Base-by-base conservation (phyloP, 805 yeast species). In the Candida tallmaniae region DNA sequence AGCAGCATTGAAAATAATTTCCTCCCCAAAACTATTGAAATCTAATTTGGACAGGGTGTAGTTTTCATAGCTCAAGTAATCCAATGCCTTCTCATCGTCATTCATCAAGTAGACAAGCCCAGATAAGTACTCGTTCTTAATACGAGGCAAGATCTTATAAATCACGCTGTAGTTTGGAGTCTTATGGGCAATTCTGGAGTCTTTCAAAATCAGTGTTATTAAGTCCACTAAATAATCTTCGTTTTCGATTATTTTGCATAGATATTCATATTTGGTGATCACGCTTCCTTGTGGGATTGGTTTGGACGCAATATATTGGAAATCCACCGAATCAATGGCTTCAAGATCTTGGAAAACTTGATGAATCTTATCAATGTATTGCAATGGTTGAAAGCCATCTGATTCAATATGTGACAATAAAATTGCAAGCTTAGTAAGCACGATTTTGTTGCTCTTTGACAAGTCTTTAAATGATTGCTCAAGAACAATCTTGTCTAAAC, bases 161-260 rank as follows among this genome's bases (percentile, higher is more conserved):
- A 68, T 65, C 5, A 74, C 56, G n/a, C n/a, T n/a, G n/a, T n/a
- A n/a, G n/a, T n/a, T n/a, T 5, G 49, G 42, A 19, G 74, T 62
- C 40, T 52, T 57, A 23, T 45, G 47, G 25, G 50, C 59, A 26
- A 57, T 50, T 6, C 12, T 13, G 6, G 13, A 9, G 18, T 6
- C 19, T 11, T 14, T 8, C 11, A 24, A 8, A 23, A 55, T 49
- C 18, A 49, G 55, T 17, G 60, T 50, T 18, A 58, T 56, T 6
- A 58, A 55, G 22, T 64, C 64, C 11, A 64, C 62, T 8, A 66
- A 41, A 23, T 74, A 53, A 6, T 60, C 56, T 8, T 47, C 41
- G 31, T 56, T 48, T 24, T 46, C 45, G 5, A 43, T 29, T 21
- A 30, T 27, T 4, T 31, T 12, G 23, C 32, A 29, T 13, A 43